Conservation (phyloP, 352 stramenopile genomes). For the Globisporangium splendens region DNA sequence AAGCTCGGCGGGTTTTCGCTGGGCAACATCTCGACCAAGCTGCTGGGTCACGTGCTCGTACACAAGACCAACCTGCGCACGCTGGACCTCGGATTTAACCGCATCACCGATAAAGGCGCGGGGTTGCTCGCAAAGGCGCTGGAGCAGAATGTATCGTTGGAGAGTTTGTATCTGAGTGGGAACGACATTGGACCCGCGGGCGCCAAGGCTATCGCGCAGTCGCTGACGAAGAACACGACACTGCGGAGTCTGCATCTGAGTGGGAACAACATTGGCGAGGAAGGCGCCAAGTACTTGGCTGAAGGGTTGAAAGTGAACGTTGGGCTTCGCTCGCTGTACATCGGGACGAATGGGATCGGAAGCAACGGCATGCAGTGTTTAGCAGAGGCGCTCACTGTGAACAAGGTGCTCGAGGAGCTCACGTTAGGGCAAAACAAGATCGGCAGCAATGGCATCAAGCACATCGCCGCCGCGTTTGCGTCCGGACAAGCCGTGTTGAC, state of each 20-base stretch:
- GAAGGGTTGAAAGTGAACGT: conserved; percentile 52
- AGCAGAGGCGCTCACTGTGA: conserved; percentile 50
- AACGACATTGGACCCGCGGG: conserved; percentile 75
- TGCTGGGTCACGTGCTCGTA: conserved; percentile 55
- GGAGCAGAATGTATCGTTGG: conserved; percentile 54
- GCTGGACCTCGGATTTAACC: conserved; percentile 79
- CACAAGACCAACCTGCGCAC: conserved; percentile 41
- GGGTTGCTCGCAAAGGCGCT: conserved; percentile 51
- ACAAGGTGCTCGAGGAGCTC: conserved; percentile 61
- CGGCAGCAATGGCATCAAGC: conserved; percentile 46
- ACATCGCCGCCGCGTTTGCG: conserved; percentile 57
- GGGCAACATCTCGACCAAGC: conserved; percentile 52
- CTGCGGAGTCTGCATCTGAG: conserved; percentile 69
- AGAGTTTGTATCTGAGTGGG: conserved; percentile 74
- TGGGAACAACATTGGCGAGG: conserved; percentile 82
- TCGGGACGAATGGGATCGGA: conserved; percentile 80
- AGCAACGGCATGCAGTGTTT: conserved; percentile 55
- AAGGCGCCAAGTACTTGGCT: conserved; percentile 49
- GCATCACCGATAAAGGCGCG: conserved; percentile 68
- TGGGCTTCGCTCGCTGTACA: conserved; percentile 56
- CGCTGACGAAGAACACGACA: conserved; percentile 53
- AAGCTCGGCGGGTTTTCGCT: conserved; percentile 82
- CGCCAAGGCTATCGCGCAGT: conserved; percentile 38
- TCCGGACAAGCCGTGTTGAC: conserved; percentile 47
- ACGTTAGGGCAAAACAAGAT: conserved; percentile 79